Evolutionary conservation across 768 basidiomycete species (phyloP).

Genomic region (Lactarius sanguifluus): DNA sequence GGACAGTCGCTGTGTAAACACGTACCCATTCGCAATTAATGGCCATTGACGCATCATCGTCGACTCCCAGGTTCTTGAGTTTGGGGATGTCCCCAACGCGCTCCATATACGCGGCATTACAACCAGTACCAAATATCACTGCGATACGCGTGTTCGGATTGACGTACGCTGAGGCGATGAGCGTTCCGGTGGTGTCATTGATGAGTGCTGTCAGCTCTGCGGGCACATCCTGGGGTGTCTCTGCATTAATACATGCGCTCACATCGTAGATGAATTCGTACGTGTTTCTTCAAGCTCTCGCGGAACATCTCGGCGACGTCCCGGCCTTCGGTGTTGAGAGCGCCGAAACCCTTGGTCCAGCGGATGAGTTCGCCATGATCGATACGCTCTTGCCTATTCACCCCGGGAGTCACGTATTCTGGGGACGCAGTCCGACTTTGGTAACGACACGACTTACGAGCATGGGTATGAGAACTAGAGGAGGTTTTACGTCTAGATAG

Average conservation of each 20-base stretch:
- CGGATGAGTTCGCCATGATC: conserved; percentile 93
- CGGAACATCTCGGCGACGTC: conserved; percentile 96
- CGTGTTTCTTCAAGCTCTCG: conserved; percentile 72
- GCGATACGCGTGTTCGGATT: conserved; percentile 90
- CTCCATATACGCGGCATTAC: conserved; percentile 99
- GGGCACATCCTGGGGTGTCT: conserved; percentile 64
- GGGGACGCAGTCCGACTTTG: conserved; percentile 10
- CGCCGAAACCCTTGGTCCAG: conserved; percentile 99
- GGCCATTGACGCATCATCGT: conserved; percentile 69
- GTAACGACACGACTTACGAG: conserved; percentile 53
- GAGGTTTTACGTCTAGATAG: conserved; percentile 18
- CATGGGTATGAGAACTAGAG: conserved; percentile 92
- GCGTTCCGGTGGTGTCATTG: conserved; percentile 97
- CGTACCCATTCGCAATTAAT: conserved; percentile 98
- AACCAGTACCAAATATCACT: conserved; percentile 96
- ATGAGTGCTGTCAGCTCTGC: conserved; percentile 84
- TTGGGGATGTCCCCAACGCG: conserved; percentile 82
- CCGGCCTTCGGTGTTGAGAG: conserved; percentile 83
- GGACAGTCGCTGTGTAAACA: conserved; percentile 4
- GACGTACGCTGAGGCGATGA: conserved; percentile 96
- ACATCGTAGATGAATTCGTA: conserved; percentile 40
- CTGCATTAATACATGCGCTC: conserved; percentile 2
- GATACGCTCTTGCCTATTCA: conserved; percentile 79
- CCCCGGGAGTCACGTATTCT: neutral
- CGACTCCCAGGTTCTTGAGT: conserved; percentile 71